Percentiles rank a stretch among this genome's conserved stretches.
Conservation (phyloP, 768 basidiomycete genomes). For the Mycena leptocephala region DNA sequence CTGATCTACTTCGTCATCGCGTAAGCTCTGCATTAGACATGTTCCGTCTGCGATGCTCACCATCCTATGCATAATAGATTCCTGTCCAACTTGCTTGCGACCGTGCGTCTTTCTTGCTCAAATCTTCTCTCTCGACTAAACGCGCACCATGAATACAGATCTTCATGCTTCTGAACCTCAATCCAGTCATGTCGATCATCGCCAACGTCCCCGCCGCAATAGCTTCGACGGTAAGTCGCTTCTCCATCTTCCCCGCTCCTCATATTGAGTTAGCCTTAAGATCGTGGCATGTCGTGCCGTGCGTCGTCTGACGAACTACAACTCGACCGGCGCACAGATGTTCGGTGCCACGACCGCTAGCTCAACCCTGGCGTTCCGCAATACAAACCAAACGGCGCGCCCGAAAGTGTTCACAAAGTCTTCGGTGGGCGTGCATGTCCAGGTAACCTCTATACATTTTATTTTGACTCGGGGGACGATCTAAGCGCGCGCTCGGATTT, state of each 20-base stretch:
- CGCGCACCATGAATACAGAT: conserved; percentile 44
- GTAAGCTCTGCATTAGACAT: conserved; percentile 54
- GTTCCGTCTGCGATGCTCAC: conserved; percentile 29
- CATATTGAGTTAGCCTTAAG: conserved; percentile 40
- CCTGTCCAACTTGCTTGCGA: conserved; percentile 75
- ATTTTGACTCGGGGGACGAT: not conserved
- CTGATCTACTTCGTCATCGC: conserved; percentile 82
- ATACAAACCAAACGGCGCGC: conserved; percentile 55
- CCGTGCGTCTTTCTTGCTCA: conserved; percentile 45
- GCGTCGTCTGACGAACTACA: conserved; percentile 68
- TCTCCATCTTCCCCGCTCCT: not conserved
- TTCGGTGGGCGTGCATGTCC: conserved; percentile 62
- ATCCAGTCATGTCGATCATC: conserved; percentile 70
- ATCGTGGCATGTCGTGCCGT: conserved; percentile 67
- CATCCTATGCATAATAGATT: conserved; percentile 59
- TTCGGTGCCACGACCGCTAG: conserved; percentile 58
- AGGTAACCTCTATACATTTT: conserved; percentile 35
- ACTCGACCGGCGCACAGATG: conserved; percentile 32
- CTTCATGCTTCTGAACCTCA: conserved; percentile 70
- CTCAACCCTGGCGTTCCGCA: conserved; percentile 75
- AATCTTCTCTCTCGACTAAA: conserved; percentile 1
- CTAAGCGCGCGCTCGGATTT: conserved; percentile 13
- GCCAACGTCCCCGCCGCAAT: conserved; percentile 74
- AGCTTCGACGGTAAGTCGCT: conserved; percentile 68
- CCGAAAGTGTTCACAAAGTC: conserved; percentile 66